Percentiles rank a stretch among this genome's conserved stretches.
phyloP scores from a whole-genome alignment of 1,284 basidiomycete species.

The Somion occarium region DNA sequence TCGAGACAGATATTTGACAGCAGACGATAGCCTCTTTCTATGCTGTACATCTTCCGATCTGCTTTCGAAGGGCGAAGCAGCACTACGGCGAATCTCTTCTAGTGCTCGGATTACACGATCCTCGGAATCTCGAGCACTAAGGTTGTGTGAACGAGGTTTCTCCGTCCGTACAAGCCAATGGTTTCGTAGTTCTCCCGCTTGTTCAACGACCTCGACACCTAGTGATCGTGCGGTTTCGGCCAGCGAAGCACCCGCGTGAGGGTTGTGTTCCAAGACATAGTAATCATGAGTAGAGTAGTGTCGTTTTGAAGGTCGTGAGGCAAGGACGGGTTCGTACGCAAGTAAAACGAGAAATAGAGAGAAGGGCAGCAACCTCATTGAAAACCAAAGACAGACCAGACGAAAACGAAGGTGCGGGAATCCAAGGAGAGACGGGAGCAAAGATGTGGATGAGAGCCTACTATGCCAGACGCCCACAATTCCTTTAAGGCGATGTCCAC shows the following conservation, averaged over 20 bases:
- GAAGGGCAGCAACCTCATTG: constrained; percentile 17
- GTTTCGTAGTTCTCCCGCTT: constrained; percentile 78
- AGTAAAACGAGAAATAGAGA: constrained; percentile 26
- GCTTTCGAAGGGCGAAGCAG: constrained; percentile 23
- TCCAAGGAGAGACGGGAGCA: not conserved
- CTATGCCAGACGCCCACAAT: too few relatives aligned
- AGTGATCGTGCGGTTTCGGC: constrained; percentile 56
- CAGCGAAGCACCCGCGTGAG: constrained; percentile 48
- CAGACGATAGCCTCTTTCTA: constrained; percentile 41
- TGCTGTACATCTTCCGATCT: constrained; percentile 38
- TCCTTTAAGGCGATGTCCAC: not conserved
- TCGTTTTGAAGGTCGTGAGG: constrained; percentile 38
- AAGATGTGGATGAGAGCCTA: constrained; percentile 1
- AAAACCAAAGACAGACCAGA: not conserved
- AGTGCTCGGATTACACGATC: constrained; percentile 54
- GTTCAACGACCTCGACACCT: constrained; percentile 84
- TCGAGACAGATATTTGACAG: constrained; percentile 52
- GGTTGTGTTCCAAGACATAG: constrained; percentile 80
- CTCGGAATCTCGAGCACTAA: constrained; percentile 26
- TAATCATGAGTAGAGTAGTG: constrained; percentile 84
- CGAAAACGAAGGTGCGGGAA: constrained; percentile 1
- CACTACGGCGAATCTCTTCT: constrained; percentile 39
- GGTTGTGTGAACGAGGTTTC: constrained; percentile 27
- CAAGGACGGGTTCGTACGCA: constrained; percentile 21
- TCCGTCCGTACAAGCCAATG: constrained; percentile 81